These are phyloP conservation scores for Vigna unguiculata DNA, from an alignment of 306 rosid species.

Conservation along the genomic window DNA sequence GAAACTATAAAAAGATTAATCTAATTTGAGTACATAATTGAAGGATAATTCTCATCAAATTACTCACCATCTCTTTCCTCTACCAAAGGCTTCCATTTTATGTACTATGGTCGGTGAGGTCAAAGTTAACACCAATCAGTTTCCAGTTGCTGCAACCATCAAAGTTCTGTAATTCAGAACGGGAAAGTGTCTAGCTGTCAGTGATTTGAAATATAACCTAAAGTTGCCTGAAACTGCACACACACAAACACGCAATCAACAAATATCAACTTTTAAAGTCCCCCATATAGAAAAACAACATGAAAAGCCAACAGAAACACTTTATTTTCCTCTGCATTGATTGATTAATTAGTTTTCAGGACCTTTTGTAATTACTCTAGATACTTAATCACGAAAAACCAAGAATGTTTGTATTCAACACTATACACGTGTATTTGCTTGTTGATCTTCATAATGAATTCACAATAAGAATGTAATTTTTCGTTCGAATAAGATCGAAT, in stretches of 20 bases:
- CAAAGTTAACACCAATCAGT: neutral
- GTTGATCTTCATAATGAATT: conserved; percentile 14
- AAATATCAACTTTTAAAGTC: neutral
- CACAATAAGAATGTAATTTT: neutral
- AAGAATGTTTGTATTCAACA: neutral
- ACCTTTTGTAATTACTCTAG: neutral
- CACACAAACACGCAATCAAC: conserved; percentile 12
- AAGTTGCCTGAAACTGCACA: conserved; percentile 6
- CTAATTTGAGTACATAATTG: conserved; percentile 23
- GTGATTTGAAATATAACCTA: conserved; percentile 30
- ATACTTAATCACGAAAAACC: neutral
- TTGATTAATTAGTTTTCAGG: neutral
- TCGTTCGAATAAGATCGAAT: neutral
- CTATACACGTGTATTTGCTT: neutral
- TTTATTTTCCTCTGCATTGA: neutral
- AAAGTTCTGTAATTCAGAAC: neutral
- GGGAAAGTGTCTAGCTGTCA: neutral
- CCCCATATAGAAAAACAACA: neutral
- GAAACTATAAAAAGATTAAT: neutral
- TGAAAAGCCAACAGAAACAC: neutral
- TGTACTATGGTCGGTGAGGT: neutral
- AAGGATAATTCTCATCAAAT: conserved; percentile 30
- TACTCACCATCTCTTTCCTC: conserved; percentile 9
- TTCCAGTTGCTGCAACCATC: conserved; percentile 16
- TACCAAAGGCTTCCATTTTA: neutral